Percentiles rank a stretch among this genome's conserved stretches.
phyloP scores from a whole-genome alignment of 139 green algal genomes.

The Edaphochlamys debaryana region DNA sequence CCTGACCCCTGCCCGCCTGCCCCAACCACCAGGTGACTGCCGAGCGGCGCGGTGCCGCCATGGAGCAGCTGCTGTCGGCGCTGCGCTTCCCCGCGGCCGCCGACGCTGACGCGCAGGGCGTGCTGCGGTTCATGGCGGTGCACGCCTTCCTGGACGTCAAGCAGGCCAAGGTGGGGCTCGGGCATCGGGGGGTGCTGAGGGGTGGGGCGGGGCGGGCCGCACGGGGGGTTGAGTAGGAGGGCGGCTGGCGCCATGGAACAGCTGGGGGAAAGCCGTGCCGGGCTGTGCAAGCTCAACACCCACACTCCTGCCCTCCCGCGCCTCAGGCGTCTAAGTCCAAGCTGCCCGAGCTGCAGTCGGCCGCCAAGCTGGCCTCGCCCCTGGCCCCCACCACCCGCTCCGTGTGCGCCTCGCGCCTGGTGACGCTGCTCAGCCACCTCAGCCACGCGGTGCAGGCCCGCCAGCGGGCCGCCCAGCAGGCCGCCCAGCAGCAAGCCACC shows the following conservation, averaged over 20 bases:
- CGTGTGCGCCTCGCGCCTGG: conserved; percentile 62
- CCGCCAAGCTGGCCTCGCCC: background rate
- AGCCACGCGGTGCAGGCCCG: conserved; percentile 27
- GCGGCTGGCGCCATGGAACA: too few species aligned
- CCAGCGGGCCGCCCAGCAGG: background rate
- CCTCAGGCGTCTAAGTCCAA: conserved; percentile 11
- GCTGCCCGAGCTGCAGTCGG: background rate
- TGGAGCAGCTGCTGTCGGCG: conserved; percentile 71
- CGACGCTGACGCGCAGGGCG: conserved; percentile 1
- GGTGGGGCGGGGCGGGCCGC: background rate
- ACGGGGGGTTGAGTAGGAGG: too few species aligned
- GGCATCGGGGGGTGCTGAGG: background rate
- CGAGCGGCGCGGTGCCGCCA: conserved; percentile 26
- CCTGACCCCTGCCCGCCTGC: too few species aligned
- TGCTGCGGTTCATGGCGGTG: conserved; percentile 68
- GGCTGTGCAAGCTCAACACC: too few species aligned
- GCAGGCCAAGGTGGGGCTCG: background rate
- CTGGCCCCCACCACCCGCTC: conserved; percentile 39
- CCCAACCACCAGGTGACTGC: too few species aligned
- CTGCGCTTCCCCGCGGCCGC: conserved; percentile 44
- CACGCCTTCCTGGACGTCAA: conserved; percentile 64
- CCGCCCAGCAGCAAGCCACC: background rate
- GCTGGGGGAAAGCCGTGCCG: too few species aligned
- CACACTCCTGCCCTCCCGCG: too few species aligned
- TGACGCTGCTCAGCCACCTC: conserved; percentile 48